Percentiles rank a stretch among this genome's conserved stretches.
These are phyloP conservation scores for Rhizopogon vesiculosus DNA, from an alignment of 768 basidiomycete genomes.

Conservation along the genomic window DNA sequence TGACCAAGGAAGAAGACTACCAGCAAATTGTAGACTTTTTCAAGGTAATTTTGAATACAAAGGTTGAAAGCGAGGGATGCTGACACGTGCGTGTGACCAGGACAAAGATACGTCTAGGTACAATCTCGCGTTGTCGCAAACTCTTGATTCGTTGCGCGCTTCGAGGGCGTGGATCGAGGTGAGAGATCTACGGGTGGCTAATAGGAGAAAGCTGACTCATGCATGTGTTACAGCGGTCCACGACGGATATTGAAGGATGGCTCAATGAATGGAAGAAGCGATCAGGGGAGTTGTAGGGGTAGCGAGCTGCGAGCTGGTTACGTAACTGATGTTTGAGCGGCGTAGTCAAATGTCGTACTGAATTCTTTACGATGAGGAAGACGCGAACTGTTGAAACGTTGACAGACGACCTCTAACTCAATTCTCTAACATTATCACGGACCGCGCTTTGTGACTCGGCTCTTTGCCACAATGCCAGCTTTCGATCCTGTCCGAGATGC, in stretches of 20 bases:
- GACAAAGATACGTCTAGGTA: constrained; percentile 69
- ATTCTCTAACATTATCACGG: too few relatives aligned
- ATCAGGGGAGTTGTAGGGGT: not conserved
- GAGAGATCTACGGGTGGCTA: not conserved
- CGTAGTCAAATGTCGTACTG: not conserved
- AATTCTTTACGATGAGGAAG: not conserved
- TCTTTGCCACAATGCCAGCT: constrained; percentile 28
- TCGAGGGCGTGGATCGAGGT: constrained; percentile 62
- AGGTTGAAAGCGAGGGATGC: constrained; percentile 4
- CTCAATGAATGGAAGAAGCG: constrained; percentile 32
- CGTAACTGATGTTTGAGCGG: not conserved
- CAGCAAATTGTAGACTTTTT: constrained; percentile 67
- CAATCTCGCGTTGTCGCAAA: constrained; percentile 57
- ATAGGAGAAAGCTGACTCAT: not conserved
- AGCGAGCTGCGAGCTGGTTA: not conserved
- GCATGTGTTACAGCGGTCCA: constrained; percentile 43
- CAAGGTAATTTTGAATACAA: constrained; percentile 40
- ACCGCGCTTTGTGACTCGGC: too few relatives aligned
- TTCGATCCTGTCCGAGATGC: constrained; percentile 90
- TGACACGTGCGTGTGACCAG: constrained; percentile 26
- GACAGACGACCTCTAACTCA: not conserved
- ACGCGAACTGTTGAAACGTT: not conserved
- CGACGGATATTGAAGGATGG: constrained; percentile 53
- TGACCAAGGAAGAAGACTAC: constrained; percentile 69
- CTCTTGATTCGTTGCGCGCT: constrained; percentile 62